phyloP scores from a whole-genome alignment of 108 stramenopile species.

The Nitzschia inconspicua region DNA sequence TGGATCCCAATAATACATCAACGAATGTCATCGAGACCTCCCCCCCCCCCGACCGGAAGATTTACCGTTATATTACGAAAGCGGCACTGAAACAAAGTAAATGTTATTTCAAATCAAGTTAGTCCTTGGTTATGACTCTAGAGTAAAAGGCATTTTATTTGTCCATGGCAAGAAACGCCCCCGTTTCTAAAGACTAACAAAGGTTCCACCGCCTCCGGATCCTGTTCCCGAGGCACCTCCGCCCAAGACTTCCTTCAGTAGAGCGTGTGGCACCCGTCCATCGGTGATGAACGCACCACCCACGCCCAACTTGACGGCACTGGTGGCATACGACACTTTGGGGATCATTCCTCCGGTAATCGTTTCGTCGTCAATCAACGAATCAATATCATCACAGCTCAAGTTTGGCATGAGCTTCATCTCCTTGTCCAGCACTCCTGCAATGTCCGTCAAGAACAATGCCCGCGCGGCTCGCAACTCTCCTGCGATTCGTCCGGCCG shows the following conservation, averaged over 20 bases:
- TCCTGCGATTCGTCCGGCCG: slow-evolving; percentile 92
- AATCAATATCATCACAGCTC: slow-evolving; percentile 62
- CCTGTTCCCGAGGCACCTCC: slow-evolving; percentile 37
- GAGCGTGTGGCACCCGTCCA: slow-evolving; percentile 86
- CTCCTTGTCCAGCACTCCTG: slow-evolving; percentile 93
- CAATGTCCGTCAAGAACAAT: slow-evolving; percentile 95
- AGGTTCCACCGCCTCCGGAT: slow-evolving; percentile 49
- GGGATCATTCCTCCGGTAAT: slow-evolving; percentile 98
- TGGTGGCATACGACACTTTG: slow-evolving; percentile 82
- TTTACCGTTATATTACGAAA: too few species aligned
- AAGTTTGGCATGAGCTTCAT: slow-evolving; percentile 73
- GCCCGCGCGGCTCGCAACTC: slow-evolving; percentile 84
- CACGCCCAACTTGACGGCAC: slow-evolving; percentile 80
- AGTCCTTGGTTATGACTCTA: too few species aligned
- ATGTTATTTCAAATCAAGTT: too few species aligned
- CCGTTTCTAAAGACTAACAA: slow-evolving; percentile 38
- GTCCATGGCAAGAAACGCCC: too few species aligned
- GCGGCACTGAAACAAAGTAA: too few species aligned
- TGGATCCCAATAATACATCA: too few species aligned
- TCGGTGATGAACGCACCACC: slow-evolving; percentile 83
- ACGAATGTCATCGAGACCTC: too few species aligned
- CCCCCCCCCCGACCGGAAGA: too few species aligned
- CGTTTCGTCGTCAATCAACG: slow-evolving; percentile 86
- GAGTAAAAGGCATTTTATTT: too few species aligned
- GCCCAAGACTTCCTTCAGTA: slow-evolving; percentile 77